phyloP scores from a whole-genome alignment of 805 yeast species.

The Lipomyces chichibuensis region DNA sequence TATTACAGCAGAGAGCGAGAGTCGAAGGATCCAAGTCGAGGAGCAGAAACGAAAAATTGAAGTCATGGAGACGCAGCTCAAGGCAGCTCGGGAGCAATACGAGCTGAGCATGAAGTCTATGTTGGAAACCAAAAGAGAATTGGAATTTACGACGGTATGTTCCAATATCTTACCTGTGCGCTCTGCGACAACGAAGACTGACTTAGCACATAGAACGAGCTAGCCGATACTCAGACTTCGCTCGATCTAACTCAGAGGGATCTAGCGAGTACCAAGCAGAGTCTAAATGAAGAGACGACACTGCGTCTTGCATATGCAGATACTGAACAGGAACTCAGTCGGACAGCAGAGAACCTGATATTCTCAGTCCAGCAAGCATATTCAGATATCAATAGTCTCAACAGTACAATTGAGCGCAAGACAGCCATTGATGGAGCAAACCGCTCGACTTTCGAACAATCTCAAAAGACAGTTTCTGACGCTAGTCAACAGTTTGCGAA shows the following conservation, averaged over 20 bases:
- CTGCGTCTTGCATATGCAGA: slow-evolving; percentile 40
- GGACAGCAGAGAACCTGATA: slow-evolving; percentile 38
- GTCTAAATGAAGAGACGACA: slow-evolving; percentile 35
- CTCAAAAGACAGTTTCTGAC: slow-evolving; percentile 49
- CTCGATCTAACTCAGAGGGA: slow-evolving; percentile 28
- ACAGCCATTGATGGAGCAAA: slow-evolving; percentile 25
- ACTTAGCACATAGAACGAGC: slow-evolving; percentile 9
- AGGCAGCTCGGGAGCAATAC: slow-evolving; percentile 48
- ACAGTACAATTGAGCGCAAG: slow-evolving; percentile 32
- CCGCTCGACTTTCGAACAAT: slow-evolving; percentile 18
- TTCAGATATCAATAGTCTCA: slow-evolving; percentile 33
- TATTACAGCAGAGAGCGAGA: slow-evolving; percentile 53
- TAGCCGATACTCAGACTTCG: slow-evolving; percentile 32
- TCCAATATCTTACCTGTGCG: neutral
- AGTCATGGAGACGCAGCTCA: slow-evolving; percentile 54
- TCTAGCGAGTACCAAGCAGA: slow-evolving; percentile 26
- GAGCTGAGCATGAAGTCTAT: slow-evolving; percentile 46
- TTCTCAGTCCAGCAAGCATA: slow-evolving; percentile 35
- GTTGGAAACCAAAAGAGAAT: slow-evolving; percentile 35
- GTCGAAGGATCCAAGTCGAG: slow-evolving; percentile 53
- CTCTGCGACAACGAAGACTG: neutral
- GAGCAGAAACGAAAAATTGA: slow-evolving; percentile 56
- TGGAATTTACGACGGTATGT: slow-evolving; percentile 29
- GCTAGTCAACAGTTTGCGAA: slow-evolving; percentile 57
- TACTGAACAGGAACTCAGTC: slow-evolving; percentile 40